Percentiles rank a stretch among this genome's conserved stretches.
These are phyloP conservation scores for Acacia concinna DNA, from an alignment of 331 rosid genomes.

Conservation along the genomic window DNA sequence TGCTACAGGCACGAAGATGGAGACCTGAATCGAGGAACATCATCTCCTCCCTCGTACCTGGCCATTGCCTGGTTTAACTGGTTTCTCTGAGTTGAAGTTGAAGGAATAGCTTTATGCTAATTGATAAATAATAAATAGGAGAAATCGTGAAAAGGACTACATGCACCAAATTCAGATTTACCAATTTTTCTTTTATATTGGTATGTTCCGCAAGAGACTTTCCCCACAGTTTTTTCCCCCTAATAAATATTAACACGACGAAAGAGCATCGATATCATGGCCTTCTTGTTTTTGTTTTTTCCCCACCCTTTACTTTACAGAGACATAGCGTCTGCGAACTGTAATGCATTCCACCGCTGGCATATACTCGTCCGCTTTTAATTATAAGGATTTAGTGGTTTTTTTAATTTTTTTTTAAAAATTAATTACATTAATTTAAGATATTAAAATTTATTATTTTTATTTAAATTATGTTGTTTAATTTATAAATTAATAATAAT, in stretches of 20 bases:
- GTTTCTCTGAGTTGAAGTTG: not conserved
- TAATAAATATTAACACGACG: not conserved
- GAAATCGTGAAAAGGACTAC: not conserved
- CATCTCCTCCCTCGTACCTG: slow-evolving; percentile 7
- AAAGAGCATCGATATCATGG: not conserved
- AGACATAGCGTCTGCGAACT: slow-evolving; percentile 17
- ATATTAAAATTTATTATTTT: no score
- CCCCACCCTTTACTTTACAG: not conserved
- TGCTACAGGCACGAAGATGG: slow-evolving; percentile 26
- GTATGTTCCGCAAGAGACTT: no score
- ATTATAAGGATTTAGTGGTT: no score
- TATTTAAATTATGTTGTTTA: no score
- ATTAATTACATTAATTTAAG: no score
- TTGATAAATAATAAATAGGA: not conserved
- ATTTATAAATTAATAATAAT: no score
- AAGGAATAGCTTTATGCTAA: slow-evolving; percentile 3
- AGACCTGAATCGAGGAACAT: slow-evolving; percentile 17
- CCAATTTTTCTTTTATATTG: no score
- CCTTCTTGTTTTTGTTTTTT: not conserved
- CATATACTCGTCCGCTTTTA: no score
- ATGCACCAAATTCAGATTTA: no score
- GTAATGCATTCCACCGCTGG: slow-evolving; percentile 19
- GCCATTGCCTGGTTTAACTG: slow-evolving; percentile 6
- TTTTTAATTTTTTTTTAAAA: no score
- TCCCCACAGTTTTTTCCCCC: not conserved